Percentiles rank a stretch among this genome's conserved stretches.
Evolutionary conservation across 2,329 filamentous ascomycete genomes (phyloP).

Genomic region (Ceratocystis ficicola): DNA sequence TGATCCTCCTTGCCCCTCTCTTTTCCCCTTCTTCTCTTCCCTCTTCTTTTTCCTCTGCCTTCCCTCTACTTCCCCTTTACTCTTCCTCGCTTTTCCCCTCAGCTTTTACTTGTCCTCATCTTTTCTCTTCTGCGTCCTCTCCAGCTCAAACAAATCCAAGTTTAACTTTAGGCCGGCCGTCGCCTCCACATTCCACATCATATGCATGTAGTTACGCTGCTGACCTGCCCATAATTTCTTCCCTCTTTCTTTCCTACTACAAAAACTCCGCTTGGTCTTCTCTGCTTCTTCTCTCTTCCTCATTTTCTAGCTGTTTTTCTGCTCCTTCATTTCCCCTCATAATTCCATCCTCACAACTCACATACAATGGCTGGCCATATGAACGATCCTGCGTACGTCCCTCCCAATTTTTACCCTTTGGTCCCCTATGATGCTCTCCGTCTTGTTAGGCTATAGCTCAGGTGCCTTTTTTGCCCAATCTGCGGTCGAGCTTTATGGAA

Average conservation of each 20-base stretch:
- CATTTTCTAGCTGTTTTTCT: conserved; percentile 7
- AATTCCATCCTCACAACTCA: background rate
- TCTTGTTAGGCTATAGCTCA: conserved; percentile 10
- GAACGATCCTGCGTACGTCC: conserved; percentile 22
- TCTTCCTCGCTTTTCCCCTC: conserved; percentile 7
- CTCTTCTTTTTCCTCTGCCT: background rate
- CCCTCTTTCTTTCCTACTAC: conserved; percentile 7
- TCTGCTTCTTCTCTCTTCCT: background rate
- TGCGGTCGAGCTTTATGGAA: conserved; percentile 16
- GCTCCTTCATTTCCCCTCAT: background rate
- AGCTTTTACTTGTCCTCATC: background rate
- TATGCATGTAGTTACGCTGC: conserved; percentile 17
- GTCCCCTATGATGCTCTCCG: conserved; percentile 3
- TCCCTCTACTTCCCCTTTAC: conserved; percentile 10
- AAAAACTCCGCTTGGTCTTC: conserved; percentile 5
- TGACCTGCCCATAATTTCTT: conserved; percentile 18
- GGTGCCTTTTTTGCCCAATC: conserved; percentile 1
- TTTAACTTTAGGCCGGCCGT: conserved; percentile 12
- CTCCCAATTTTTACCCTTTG: background rate
- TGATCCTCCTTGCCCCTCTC: conserved; percentile 19
- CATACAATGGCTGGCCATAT: conserved; percentile 22
- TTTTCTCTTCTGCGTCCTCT: background rate
- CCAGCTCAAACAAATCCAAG: conserved; percentile 12
- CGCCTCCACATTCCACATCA: conserved; percentile 19
- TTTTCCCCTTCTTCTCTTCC: background rate